Percentiles rank a stretch among this genome's conserved stretches.
Evolutionary conservation across 495 filamentous ascomycete genomes (phyloP).

Genomic region (Trypethelium eluteriae): DNA sequence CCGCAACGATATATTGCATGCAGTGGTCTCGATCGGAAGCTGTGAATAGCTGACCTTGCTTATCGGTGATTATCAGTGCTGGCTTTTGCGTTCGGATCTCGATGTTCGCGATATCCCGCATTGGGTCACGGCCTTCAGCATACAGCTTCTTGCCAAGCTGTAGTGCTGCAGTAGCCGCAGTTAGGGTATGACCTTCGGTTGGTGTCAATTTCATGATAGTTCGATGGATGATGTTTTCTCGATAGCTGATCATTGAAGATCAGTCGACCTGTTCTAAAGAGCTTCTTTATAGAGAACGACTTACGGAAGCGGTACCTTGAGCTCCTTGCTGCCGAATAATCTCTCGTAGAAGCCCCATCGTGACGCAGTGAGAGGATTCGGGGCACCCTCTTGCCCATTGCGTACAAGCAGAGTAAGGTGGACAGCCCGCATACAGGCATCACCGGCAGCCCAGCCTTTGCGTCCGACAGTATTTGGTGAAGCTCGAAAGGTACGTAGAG

Average conservation of each 20-base stretch:
- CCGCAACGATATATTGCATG: constrained; percentile 39
- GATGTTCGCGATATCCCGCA: neutral
- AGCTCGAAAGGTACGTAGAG: constrained; percentile 35
- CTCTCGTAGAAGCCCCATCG: neutral
- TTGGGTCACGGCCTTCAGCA: neutral
- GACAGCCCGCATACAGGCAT: constrained; percentile 42
- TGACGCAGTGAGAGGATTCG: neutral
- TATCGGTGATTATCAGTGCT: constrained; percentile 40
- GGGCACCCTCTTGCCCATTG: constrained; percentile 36
- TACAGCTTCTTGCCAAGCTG: neutral
- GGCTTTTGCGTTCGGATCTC: constrained; percentile 32
- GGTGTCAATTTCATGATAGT: neutral
- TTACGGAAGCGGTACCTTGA: neutral
- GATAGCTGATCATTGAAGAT: neutral
- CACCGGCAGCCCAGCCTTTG: constrained; percentile 45
- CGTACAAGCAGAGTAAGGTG: constrained; percentile 34
- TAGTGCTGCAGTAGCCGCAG: neutral
- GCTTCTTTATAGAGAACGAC: neutral
- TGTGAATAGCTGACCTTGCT: constrained; percentile 35
- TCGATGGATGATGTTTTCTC: neutral
- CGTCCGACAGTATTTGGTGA: constrained; percentile 36
- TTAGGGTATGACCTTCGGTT: neutral
- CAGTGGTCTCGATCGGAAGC: constrained; percentile 45
- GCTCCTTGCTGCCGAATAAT: neutral
- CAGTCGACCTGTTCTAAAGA: neutral